phyloP scores from a whole-genome alignment of 164 flowering plant genomes.

The Platanus orientalis region DNA sequence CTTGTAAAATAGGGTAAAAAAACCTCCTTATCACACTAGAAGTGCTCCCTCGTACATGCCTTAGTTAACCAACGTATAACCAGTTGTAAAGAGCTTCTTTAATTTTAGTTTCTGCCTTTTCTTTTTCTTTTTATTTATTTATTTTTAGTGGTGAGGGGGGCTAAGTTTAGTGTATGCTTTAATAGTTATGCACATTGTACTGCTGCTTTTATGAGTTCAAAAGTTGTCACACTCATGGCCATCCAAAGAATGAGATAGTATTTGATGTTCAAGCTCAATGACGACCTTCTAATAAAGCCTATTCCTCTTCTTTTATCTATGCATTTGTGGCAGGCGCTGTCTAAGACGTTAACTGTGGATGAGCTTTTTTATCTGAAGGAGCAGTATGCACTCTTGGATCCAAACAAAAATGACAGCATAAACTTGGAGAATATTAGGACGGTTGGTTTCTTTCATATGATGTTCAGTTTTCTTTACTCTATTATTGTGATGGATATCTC shows the following conservation, averaged over 20 bases:
- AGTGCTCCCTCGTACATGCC: no score
- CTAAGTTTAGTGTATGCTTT: background rate
- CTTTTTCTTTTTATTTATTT: no score
- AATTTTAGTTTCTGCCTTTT: no score
- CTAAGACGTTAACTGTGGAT: constrained; percentile 71
- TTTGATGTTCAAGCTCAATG: background rate
- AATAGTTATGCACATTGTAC: background rate
- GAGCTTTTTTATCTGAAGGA: constrained; percentile 72
- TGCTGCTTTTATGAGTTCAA: no score
- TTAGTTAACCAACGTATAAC: no score
- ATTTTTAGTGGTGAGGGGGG: no score
- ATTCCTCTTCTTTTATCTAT: constrained; percentile 6
- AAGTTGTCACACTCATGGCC: no score
- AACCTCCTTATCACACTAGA: no score
- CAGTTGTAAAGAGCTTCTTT: no score
- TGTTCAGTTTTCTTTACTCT: background rate
- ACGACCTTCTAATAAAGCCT: background rate
- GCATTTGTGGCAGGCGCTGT: constrained; percentile 55
- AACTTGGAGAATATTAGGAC: constrained; percentile 50
- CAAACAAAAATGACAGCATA: constrained; percentile 60
- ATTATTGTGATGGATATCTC: constrained; percentile 1
- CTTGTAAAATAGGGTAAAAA: no score
- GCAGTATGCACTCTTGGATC: constrained; percentile 72
- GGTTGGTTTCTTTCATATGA: constrained; percentile 37
- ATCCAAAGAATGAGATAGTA: background rate